Conservation (phyloP, 441 rosid genomes). For the Jatropha multifida region DNA sequence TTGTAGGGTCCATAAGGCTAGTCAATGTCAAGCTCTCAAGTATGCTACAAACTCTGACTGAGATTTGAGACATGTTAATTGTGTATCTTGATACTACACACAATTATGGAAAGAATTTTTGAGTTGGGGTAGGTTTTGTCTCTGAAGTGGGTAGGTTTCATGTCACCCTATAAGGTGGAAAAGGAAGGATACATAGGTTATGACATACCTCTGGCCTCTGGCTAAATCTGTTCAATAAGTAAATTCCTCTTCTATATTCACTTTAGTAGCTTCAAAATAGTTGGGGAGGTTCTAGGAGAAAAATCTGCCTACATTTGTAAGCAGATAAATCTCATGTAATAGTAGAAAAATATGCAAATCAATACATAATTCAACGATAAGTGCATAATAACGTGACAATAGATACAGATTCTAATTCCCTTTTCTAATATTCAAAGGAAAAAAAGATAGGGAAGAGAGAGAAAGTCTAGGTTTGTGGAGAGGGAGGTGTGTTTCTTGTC, state of each 20-base stretch:
- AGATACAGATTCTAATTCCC: too few species aligned
- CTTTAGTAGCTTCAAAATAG: conserved; percentile 15
- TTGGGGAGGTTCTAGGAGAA: conserved; percentile 22
- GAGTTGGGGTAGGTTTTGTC: conserved; percentile 14
- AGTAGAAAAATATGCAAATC: too few species aligned
- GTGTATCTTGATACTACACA: conserved; percentile 1
- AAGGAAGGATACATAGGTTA: neutral
- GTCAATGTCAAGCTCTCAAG: conserved; percentile 11
- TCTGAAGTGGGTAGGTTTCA: conserved; percentile 9
- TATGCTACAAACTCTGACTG: conserved; percentile 14
- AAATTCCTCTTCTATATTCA: conserved; percentile 12
- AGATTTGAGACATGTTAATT: conserved; percentile 18
- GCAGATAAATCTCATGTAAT: conserved; percentile 2
- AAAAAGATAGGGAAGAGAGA: neutral
- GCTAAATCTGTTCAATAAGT: conserved; percentile 24
- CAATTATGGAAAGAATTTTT: conserved; percentile 14
- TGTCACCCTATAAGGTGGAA: conserved; percentile 11
- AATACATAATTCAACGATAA: too few species aligned
- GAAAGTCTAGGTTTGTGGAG: conserved; percentile 29
- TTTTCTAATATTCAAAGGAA: too few species aligned
- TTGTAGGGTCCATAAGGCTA: neutral
- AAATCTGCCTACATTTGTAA: conserved; percentile 25
- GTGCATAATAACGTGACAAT: too few species aligned
- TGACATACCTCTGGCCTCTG: conserved; percentile 6
- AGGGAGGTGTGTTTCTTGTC: conserved; percentile 43